Conservation (phyloP, 2,329 filamentous ascomycete species). For the Colletotrichum higginsianum region DNA sequence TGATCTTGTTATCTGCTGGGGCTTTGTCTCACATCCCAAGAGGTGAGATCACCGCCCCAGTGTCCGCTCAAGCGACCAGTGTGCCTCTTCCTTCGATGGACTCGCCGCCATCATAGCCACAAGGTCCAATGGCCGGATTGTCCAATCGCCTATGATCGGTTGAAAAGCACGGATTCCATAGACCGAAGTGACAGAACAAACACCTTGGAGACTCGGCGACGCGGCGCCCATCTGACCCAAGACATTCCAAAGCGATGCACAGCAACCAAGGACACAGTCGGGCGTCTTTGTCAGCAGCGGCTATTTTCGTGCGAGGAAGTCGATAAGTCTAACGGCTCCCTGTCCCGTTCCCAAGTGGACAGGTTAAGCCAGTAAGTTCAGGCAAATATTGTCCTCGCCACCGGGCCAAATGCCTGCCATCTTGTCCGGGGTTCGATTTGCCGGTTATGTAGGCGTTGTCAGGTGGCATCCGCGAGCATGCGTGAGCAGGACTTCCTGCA, state of each 20-base stretch:
- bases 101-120: neutral
- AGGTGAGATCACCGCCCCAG: neutral
- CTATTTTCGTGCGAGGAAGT: slow-evolving; percentile 3
- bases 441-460: neutral
- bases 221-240: neutral
- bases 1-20: neutral
- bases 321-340: neutral
- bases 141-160: neutral
- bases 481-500: neutral
- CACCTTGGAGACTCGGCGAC: neutral
- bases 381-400: neutral
- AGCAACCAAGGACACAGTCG: neutral
- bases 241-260: no score
- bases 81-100: neutral
- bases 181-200: no score
- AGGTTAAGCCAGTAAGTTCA: neutral
- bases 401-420: neutral
- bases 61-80: neutral
- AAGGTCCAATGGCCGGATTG: neutral
- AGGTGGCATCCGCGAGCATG: neutral
- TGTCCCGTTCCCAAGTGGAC: neutral
- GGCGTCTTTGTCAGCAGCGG: slow-evolving; percentile 9
- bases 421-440: slow-evolving; percentile 3
- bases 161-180: neutral
- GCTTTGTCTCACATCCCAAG: neutral